A percentile compares a stretch with the other conserved stretches of the same genome.
Conservation (phyloP, 805 yeast species). For the Kazachstania africana region DNA sequence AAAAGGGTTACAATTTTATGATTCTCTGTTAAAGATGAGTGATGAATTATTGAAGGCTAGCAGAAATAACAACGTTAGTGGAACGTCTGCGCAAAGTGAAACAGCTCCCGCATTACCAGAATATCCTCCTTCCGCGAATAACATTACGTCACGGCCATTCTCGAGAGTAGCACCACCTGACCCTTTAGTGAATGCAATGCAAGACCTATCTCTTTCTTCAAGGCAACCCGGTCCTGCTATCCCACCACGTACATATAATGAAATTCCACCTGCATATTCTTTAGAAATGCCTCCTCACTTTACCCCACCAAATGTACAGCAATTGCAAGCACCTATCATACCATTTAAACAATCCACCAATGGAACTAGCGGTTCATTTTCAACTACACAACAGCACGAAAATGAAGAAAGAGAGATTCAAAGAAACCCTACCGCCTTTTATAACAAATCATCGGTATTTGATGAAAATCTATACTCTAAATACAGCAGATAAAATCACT, state of each 20-base stretch:
- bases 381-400: slow-evolving; percentile 4
- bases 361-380: slow-evolving; percentile 4
- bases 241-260: slow-evolving; percentile 1
- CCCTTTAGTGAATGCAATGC: neutral
- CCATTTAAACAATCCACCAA: slow-evolving; percentile 3
- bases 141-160: neutral
- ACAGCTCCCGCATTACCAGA: slow-evolving; percentile 5
- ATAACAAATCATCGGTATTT: slow-evolving; percentile 40
- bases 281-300: slow-evolving; percentile 7
- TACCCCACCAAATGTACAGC: slow-evolving; percentile 6
- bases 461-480: slow-evolving; percentile 36
- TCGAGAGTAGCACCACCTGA: too few species aligned
- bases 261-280: slow-evolving; percentile 3
- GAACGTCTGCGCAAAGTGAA: neutral
- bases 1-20: slow-evolving; percentile 57
- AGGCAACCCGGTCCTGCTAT: neutral
- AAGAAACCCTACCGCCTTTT: slow-evolving; percentile 31
- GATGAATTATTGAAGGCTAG: slow-evolving; percentile 9
- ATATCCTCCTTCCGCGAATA: slow-evolving; percentile 2
- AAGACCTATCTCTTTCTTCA: neutral
- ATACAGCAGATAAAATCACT: slow-evolving; percentile 16
- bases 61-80: neutral
- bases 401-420: slow-evolving; percentile 16
- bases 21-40: slow-evolving; percentile 28
- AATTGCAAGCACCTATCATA: slow-evolving; percentile 3